phyloP scores from a whole-genome alignment of 2,329 filamentous ascomycete species.

The Venturiaceae sp. region DNA sequence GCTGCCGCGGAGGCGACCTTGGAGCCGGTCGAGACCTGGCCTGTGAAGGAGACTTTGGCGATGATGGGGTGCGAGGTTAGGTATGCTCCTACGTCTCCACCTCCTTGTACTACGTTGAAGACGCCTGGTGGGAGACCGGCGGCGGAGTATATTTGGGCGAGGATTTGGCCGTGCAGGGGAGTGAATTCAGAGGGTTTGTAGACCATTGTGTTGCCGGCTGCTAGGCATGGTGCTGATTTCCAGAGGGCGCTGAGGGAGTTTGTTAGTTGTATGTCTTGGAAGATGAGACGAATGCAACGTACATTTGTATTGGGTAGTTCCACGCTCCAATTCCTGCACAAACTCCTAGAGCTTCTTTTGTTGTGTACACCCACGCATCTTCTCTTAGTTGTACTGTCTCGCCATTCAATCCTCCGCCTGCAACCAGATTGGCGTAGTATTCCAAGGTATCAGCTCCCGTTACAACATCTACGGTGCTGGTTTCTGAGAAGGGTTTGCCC shows the following conservation, averaged over 20 bases:
- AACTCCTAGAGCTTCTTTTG: slow-evolving; percentile 72
- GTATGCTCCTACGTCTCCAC: slow-evolving; percentile 66
- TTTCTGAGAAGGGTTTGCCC: slow-evolving; percentile 78
- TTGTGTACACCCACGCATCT: slow-evolving; percentile 74
- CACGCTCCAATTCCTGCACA: slow-evolving; percentile 83
- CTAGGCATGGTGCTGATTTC: slow-evolving; percentile 80
- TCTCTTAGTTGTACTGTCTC: slow-evolving; percentile 65
- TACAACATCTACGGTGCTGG: slow-evolving; percentile 70
- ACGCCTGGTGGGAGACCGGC: slow-evolving; percentile 73
- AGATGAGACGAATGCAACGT: slow-evolving; percentile 18
- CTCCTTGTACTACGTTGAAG: slow-evolving; percentile 80
- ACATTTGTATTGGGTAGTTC: slow-evolving; percentile 86
- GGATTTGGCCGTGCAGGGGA: slow-evolving; percentile 66
- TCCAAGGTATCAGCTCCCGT: slow-evolving; percentile 80
- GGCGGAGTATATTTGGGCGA: slow-evolving; percentile 68
- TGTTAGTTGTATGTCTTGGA: neutral
- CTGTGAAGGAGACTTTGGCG: slow-evolving; percentile 83
- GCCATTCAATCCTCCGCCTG: slow-evolving; percentile 68
- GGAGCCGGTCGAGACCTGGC: slow-evolving; percentile 72
- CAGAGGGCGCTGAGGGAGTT: slow-evolving; percentile 50
- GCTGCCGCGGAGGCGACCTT: slow-evolving; percentile 72
- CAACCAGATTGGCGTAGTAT: slow-evolving; percentile 74
- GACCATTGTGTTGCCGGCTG: slow-evolving; percentile 81
- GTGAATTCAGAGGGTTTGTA: slow-evolving; percentile 88
- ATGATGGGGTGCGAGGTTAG: slow-evolving; percentile 63